These are phyloP conservation scores for Dendrobium catenatum DNA, from an alignment of 106 monocot genomes.

Conservation along the genomic window DNA sequence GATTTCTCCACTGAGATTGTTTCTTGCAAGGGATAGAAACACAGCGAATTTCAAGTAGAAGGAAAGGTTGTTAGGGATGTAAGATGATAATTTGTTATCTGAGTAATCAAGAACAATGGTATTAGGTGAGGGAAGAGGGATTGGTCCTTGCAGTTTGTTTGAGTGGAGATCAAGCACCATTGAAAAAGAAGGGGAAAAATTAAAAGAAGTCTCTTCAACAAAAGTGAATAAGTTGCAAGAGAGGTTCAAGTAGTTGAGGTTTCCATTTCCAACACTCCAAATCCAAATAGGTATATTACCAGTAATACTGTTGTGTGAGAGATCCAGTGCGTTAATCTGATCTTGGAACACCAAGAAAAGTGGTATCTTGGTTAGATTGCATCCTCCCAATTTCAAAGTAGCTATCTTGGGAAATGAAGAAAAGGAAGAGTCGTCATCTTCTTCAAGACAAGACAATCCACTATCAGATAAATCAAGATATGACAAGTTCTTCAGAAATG, in stretches of 20 bases:
- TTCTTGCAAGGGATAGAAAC: constrained; percentile 49
- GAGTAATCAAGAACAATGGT: constrained; percentile 57
- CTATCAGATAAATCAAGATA: constrained; percentile 54
- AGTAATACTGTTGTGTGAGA: constrained; percentile 52
- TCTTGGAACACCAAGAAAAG: constrained; percentile 31
- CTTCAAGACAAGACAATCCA: constrained; percentile 20
- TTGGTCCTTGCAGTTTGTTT: constrained; percentile 48
- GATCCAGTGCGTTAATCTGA: constrained; percentile 31
- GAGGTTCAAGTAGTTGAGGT: constrained; percentile 36
- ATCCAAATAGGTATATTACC: constrained; percentile 69
- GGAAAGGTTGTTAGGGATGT: constrained; percentile 31
- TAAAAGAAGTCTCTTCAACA: constrained; percentile 23
- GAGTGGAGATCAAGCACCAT: constrained; percentile 49
- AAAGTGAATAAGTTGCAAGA: constrained; percentile 49
- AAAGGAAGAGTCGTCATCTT: not conserved
- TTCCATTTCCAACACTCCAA: constrained; percentile 31
- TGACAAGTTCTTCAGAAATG: constrained; percentile 30
- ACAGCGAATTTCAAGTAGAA: constrained; percentile 20
- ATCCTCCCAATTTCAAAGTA: constrained; percentile 34
- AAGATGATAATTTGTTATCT: constrained; percentile 44
- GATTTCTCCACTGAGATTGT: constrained; percentile 44
- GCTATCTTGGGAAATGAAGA: constrained; percentile 25
- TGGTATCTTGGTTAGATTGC: constrained; percentile 46
- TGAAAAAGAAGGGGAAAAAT: not conserved
- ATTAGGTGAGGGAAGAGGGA: constrained; percentile 38